Conservation (phyloP, 768 basidiomycete genomes). For the Naganishia friedmannii region DNA sequence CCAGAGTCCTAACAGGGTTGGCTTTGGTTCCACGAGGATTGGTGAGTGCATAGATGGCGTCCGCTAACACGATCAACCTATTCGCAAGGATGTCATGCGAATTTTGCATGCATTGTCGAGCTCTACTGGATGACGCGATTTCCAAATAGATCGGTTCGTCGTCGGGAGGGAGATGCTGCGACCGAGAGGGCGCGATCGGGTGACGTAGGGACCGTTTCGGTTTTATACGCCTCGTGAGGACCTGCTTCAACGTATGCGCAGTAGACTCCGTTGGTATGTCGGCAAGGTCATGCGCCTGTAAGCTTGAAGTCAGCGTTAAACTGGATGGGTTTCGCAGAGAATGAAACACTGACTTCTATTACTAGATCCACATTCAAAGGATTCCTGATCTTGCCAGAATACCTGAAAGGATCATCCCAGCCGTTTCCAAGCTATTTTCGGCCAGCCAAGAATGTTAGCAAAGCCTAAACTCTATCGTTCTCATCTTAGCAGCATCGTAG, state of each 20-base stretch:
- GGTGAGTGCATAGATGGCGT: slow-evolving; percentile 11
- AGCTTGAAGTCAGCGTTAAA: background rate
- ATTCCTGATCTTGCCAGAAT: background rate
- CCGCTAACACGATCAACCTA: slow-evolving; percentile 28
- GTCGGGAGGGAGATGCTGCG: background rate
- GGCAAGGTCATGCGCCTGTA: slow-evolving; percentile 32
- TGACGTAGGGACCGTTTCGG: slow-evolving; percentile 10
- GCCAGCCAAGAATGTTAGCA: background rate
- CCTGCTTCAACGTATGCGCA: slow-evolving; percentile 1
- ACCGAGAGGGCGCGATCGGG: background rate
- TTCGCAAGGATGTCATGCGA: slow-evolving; percentile 16
- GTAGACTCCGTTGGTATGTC: slow-evolving; percentile 24
- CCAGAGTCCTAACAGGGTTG: slow-evolving; percentile 36
- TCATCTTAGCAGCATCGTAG: no score
- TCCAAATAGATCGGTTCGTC: slow-evolving; percentile 29
- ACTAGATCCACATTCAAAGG: slow-evolving; percentile 20
- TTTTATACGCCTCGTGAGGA: slow-evolving; percentile 4
- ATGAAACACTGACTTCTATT: slow-evolving; percentile 27
- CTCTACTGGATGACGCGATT: slow-evolving; percentile 24
- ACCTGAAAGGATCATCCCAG: slow-evolving; percentile 31
- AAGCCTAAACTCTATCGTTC: background rate
- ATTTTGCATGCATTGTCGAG: slow-evolving; percentile 14
- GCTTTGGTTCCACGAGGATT: slow-evolving; percentile 22
- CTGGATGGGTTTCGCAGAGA: background rate
- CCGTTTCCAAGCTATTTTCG: slow-evolving; percentile 30